Evolutionary conservation across 2,329 filamentous ascomycete species (phyloP), one percentile per base, ranked within the genome.

Genomic region (Pleoardoris graminearum): DNA sequence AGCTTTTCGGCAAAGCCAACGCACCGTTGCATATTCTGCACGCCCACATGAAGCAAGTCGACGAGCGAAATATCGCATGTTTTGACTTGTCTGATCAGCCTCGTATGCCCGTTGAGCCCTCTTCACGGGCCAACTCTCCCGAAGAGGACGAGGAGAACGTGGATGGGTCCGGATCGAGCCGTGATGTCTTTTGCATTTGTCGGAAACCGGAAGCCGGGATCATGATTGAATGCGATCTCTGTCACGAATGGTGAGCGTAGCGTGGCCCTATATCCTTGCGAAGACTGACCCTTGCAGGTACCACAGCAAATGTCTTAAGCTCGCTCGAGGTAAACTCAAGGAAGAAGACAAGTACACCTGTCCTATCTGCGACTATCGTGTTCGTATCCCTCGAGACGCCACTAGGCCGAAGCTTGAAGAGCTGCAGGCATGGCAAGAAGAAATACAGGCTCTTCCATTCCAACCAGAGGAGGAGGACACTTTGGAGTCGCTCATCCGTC

Each of bases 161-260:
- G 1, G 77, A 79, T 59, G 77, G 75, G 19, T 77, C 76, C 43
- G 73, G 71, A 33, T 78, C 77, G 41, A 79, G 74, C 79, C 69
- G 85, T 77, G 92, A 97, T 69, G 93, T 97, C 0, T 99, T 97
- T 72, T 99, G 94, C 74, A 96, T 99, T 61, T 99, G 94, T 75
- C 86, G 94, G 54, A 90, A 87, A 58, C 85, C 91, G 6, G 94
- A 99, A 74, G 91, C 93, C 32, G 94, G 94, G 46, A 95, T 97
- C 88, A 99, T 99, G 94, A 97, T 99, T 65, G 94, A 99, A 75
- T 99, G 94, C 71, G 94, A 97, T 71, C 81, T 97, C 33, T 99
- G 94, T 74, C 93, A 97, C 67, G 94, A 99, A 77, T 99, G 94
- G 94, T 92, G 73, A 79, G 86, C 79, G 27, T n/a, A 17, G 33